A percentile compares a stretch with the other conserved stretches of the same genome.
Conservation (phyloP, 2,329 filamentous ascomycete genomes). For the Stromatinia cepivora region DNA sequence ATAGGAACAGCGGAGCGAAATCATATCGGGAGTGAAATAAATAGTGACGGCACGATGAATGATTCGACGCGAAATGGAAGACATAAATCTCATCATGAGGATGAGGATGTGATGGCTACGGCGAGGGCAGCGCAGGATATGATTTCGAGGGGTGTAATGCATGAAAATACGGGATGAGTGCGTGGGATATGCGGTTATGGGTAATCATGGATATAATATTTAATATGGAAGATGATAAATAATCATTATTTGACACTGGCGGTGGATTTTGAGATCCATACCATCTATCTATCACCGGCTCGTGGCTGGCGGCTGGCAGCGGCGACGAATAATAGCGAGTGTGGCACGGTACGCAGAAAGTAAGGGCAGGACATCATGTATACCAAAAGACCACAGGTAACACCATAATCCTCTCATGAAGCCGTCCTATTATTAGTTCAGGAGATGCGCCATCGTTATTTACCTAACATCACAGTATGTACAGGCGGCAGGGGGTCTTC, state of each 20-base stretch:
- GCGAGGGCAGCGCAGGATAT: constrained; percentile 16
- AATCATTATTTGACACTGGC: not conserved
- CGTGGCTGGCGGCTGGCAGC: no score
- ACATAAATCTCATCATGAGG: not conserved
- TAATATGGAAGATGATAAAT: not conserved
- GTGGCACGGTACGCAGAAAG: no score
- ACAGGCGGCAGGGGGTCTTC: no score
- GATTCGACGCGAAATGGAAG: not conserved
- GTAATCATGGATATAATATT: not conserved
- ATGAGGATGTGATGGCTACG: constrained; percentile 9
- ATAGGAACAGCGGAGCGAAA: not conserved
- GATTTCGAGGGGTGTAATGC: constrained; percentile 2
- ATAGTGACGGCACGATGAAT: not conserved
- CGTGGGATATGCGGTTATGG: not conserved
- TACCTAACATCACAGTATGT: no score
- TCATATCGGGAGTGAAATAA: constrained; percentile 12
- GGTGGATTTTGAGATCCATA: not conserved
- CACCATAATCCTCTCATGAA: not conserved
- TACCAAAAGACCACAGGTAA: not conserved
- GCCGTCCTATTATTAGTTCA: not conserved
- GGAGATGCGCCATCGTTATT: no score
- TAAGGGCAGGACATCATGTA: no score
- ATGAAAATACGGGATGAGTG: not conserved
- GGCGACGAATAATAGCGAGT: not conserved
- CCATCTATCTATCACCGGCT: no score